These are phyloP conservation scores for Aspergillus alliaceus DNA, from an alignment of 2,329 filamentous ascomycete genomes.

Conservation along the genomic window DNA sequence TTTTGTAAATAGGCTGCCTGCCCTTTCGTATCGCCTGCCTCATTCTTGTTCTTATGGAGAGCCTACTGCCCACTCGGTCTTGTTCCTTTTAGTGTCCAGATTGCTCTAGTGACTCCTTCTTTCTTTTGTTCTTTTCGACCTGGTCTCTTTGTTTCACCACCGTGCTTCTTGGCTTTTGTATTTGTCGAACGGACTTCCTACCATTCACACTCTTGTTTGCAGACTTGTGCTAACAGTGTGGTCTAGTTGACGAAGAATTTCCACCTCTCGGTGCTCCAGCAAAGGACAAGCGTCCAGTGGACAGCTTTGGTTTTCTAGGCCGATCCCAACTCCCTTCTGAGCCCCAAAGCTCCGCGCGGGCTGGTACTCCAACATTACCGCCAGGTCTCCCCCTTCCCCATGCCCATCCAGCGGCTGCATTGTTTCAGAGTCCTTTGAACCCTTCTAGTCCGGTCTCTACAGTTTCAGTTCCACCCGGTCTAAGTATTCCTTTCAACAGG, in stretches of 20 bases:
- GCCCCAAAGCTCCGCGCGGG: conserved; percentile 29
- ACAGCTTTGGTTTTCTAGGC: conserved; percentile 37
- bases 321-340: conserved; percentile 35
- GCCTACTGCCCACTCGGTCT: conserved; percentile 19
- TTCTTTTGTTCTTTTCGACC: not conserved
- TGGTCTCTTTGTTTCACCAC: not conserved
- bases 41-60: conserved; percentile 13
- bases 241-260: conserved; percentile 48
- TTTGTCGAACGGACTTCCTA: not conserved
- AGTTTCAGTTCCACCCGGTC: conserved; percentile 29
- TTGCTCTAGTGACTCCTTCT: conserved; percentile 1
- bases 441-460: conserved; percentile 32
- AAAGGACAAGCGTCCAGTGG: conserved; percentile 37
- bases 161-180: conserved; percentile 6
- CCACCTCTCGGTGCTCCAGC: conserved; percentile 43
- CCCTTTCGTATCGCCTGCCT: conserved; percentile 30
- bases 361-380: conserved; percentile 41
- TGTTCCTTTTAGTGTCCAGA: not conserved
- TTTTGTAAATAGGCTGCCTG: conserved; percentile 38
- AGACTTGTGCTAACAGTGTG: conserved; percentile 27
- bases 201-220: conserved; percentile 9
- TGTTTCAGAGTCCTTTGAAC: conserved; percentile 32
- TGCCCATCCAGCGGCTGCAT: conserved; percentile 36
- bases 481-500: conserved; percentile 25
- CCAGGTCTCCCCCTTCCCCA: conserved; percentile 45